Evolutionary conservation across 2,329 filamentous ascomycete species (phyloP).

Genomic region (Akanthomyces muscarius): DNA sequence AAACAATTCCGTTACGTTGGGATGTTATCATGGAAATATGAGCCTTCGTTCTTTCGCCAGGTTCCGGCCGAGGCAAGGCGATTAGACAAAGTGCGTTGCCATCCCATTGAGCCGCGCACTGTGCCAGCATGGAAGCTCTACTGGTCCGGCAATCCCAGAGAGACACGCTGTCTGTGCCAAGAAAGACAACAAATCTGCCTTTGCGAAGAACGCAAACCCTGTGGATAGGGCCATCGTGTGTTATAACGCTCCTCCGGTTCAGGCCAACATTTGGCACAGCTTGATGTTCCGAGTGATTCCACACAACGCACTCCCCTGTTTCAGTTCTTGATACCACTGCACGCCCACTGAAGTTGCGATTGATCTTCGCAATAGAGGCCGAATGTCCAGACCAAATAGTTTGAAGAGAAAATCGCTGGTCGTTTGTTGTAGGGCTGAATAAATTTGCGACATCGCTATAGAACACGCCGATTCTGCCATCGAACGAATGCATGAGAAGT

Average conservation of each 20-base stretch:
- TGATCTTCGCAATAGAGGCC: constrained; percentile 74
- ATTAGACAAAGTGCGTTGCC: constrained; percentile 79
- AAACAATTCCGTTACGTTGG: constrained; percentile 73
- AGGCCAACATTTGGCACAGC: constrained; percentile 47
- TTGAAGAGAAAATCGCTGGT: constrained; percentile 56
- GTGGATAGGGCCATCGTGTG: constrained; percentile 67
- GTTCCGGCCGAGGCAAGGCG: constrained; percentile 61
- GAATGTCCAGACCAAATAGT: constrained; percentile 82
- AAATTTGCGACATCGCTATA: constrained; percentile 73
- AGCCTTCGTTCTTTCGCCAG: constrained; percentile 51
- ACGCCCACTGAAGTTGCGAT: constrained; percentile 76
- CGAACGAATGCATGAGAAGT: constrained; percentile 77
- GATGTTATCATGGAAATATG: constrained; percentile 83
- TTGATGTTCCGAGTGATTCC: constrained; percentile 57
- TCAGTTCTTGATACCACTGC: constrained; percentile 78
- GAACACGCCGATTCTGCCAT: constrained; percentile 79
- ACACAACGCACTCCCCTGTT: constrained; percentile 75
- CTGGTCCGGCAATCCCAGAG: constrained; percentile 73
- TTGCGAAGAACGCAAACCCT: constrained; percentile 74
- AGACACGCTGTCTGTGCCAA: constrained; percentile 66
- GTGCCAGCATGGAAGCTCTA: constrained; percentile 52
- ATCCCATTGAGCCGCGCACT: constrained; percentile 48
- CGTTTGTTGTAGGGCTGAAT: constrained; percentile 66
- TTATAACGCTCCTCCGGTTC: constrained; percentile 63
- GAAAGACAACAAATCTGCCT: constrained; percentile 75